phyloP scores from a whole-genome alignment of 2,329 filamentous ascomycete genomes.

The Phaeosphaeria sp. region DNA sequence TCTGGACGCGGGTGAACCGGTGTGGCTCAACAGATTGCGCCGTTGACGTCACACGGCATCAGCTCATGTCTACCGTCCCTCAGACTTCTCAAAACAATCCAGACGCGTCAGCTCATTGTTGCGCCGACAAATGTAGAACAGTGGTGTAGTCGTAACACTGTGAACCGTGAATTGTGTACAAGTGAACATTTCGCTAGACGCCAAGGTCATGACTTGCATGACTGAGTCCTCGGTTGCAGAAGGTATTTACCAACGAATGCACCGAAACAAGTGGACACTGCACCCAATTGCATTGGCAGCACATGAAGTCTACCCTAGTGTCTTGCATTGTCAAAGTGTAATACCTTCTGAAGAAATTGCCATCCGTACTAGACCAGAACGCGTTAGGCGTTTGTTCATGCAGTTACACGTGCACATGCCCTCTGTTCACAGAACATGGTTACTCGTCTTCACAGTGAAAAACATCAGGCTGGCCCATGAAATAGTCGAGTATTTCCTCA shows the following conservation, averaged over 20 bases:
- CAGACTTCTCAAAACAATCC: too few relatives aligned
- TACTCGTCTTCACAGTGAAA: background rate
- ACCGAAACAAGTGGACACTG: background rate
- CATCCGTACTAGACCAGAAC: background rate
- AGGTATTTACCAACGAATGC: too few relatives aligned
- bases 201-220: background rate
- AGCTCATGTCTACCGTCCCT: background rate
- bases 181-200: background rate
- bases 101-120: too few relatives aligned
- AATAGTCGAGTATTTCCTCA: too few relatives aligned
- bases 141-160: background rate
- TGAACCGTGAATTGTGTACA: background rate
- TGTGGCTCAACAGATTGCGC: slow-evolving; percentile 30
- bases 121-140: too few relatives aligned
- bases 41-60: slow-evolving; percentile 33
- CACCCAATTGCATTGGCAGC: background rate
- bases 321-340: background rate
- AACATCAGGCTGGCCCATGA: background rate
- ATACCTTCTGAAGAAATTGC: background rate
- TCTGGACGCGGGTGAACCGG: slow-evolving; percentile 12
- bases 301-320: background rate
- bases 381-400: background rate
- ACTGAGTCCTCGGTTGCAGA: too few relatives aligned
- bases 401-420: background rate
- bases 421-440: background rate